Percentiles rank a stretch among this genome's conserved stretches.
These are phyloP conservation scores for Pezizomycotina sp. DNA, from an alignment of 2,329 filamentous ascomycete species.

Conservation along the genomic window DNA sequence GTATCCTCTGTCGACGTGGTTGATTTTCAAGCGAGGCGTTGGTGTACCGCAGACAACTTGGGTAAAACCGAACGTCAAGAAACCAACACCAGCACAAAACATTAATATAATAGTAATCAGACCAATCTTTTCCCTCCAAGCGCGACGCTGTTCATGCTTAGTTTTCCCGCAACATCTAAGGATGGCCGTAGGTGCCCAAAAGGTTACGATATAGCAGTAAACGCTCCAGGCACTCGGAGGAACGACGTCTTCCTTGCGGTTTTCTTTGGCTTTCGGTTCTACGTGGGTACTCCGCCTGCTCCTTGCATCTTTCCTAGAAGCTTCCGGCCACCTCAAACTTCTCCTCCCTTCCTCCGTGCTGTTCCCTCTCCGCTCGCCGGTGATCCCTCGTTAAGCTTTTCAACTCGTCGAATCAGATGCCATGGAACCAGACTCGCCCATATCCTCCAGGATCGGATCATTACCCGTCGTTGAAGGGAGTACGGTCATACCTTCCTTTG, in stretches of 20 bases:
- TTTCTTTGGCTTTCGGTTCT: conserved; percentile 32
- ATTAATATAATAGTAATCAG: conserved; percentile 80
- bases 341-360: conserved; percentile 32
- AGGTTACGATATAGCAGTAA: conserved; percentile 85
- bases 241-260: conserved; percentile 40
- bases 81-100: conserved; percentile 81
- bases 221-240: conserved; percentile 87
- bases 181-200: conserved; percentile 79
- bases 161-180: conserved; percentile 73
- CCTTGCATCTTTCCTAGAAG: conserved; percentile 26
- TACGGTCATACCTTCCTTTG: conserved; percentile 62
- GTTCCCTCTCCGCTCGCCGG: conserved; percentile 9
- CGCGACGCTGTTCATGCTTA: conserved; percentile 69
- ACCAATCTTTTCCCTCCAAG: conserved; percentile 97
- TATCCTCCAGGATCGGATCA: conserved; percentile 68
- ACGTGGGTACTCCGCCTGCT: conserved; percentile 20
- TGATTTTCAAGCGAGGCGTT: conserved; percentile 57
- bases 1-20: conserved; percentile 63
- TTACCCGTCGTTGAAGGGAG: conserved; percentile 84
- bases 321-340: conserved; percentile 20
- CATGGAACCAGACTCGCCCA: conserved; percentile 32
- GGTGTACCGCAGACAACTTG: conserved; percentile 65
- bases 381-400: conserved; percentile 28
- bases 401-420: conserved; percentile 22
- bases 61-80: conserved; percentile 92